phyloP scores from a whole-genome alignment of 306 rosid genomes.

The Acacia melanoxylon region DNA sequence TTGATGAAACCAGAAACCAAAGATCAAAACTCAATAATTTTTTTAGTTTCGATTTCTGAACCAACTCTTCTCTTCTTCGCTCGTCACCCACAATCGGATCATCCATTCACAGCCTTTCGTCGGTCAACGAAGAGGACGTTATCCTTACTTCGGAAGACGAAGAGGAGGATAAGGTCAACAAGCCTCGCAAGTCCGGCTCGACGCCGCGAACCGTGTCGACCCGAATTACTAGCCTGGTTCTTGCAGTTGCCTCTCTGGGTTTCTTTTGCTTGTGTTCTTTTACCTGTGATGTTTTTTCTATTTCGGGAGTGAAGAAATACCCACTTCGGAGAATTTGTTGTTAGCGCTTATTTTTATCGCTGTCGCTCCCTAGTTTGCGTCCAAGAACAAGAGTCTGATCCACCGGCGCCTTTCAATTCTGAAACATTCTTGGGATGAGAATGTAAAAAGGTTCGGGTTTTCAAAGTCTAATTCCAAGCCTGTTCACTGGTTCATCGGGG shows the following conservation, averaged over 20 bases:
- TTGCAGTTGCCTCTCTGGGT: slow-evolving; percentile 39
- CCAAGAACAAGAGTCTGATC: slow-evolving; percentile 66
- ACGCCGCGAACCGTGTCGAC: slow-evolving; percentile 42
- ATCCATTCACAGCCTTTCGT: slow-evolving; percentile 80
- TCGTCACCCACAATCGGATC: slow-evolving; percentile 92
- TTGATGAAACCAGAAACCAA: too few species aligned
- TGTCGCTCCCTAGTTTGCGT: slow-evolving; percentile 66
- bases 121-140: slow-evolving; percentile 60
- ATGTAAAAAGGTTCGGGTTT: slow-evolving; percentile 49
- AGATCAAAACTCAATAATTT: too few species aligned
- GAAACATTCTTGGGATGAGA: slow-evolving; percentile 67
- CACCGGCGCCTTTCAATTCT: slow-evolving; percentile 43
- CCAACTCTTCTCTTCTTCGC: slow-evolving; percentile 83
- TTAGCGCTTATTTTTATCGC: slow-evolving; percentile 78
- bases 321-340: slow-evolving; percentile 77
- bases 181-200: slow-evolving; percentile 30
- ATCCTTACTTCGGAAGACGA: slow-evolving; percentile 37
- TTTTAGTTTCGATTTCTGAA: slow-evolving; percentile 26
- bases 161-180: slow-evolving; percentile 44
- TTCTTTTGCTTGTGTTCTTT: slow-evolving; percentile 47
- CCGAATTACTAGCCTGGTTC: slow-evolving; percentile 39
- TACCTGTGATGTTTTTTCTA: slow-evolving; percentile 55
- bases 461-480: slow-evolving; percentile 52
- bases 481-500: slow-evolving; percentile 94
- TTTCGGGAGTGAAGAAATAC: slow-evolving; percentile 50